Evolutionary conservation across 768 basidiomycete genomes (phyloP), one percentile per base, ranked within the genome.

Genomic region (Mycena rebaudengoi): DNA sequence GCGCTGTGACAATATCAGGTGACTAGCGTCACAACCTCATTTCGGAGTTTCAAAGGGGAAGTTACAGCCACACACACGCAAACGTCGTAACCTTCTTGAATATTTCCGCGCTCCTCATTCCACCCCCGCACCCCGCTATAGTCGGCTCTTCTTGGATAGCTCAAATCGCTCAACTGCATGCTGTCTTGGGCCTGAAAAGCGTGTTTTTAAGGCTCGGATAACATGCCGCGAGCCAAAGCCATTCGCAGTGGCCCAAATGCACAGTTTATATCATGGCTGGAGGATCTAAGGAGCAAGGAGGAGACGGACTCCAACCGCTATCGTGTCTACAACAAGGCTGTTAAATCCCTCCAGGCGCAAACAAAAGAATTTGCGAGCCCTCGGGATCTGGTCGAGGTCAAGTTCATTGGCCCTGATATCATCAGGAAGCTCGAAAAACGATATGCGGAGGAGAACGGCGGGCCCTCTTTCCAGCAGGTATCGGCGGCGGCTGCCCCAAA

Each of bases 361-460:
- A 46, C 33, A 1, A 61, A 52, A 39, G 54, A 66, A 30, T 57
- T 16, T 33, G 11, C 55, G 23, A 58, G 54, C 7, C 54, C 55
- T 0, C 20, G 32, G 6, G 54, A 62, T 3, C 60, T 66, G 1
- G 21, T 58, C 43, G 43, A 20, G 7, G 55, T 66, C 14, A 39
- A 45, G 7, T 21, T 12, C 1, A 61, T 62, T 13, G 65, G 65
- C 11, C 46, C 32, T 8, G 20, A 3, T 3, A 66, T 57, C 32
- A 26, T 66, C 18, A 16, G 3, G 8, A 25, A 29, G 6, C 14
- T 62, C 16, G 49, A 66, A 35, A 30, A 55, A 20, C 60, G 48
- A 13, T 57, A 51, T 37, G 46, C 21, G 21, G 14, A 4, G 11
- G 60, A 61, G 14, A 37, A 54, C 30, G 33, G 51, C 12, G 48